Conservation (phyloP, 2,329 filamentous ascomycete species). For the Amylocarpus encephaloides region DNA sequence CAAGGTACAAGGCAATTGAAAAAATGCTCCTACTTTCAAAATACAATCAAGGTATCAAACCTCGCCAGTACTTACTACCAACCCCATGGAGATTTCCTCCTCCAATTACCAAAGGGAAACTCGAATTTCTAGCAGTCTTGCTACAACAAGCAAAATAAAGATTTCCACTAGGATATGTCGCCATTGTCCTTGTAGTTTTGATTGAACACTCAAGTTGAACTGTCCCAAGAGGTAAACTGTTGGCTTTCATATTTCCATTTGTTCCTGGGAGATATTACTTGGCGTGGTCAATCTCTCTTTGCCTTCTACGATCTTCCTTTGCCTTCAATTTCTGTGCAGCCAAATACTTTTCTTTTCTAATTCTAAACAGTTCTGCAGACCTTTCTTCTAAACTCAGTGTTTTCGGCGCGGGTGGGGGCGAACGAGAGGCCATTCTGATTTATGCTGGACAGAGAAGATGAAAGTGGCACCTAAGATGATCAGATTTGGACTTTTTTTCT, state of each 20-base stretch:
- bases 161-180: constrained; percentile 9
- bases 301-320: constrained; percentile 6
- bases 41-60: not conserved
- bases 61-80: not conserved
- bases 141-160: constrained; percentile 1
- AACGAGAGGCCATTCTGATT: not conserved
- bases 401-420: not conserved
- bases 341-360: constrained; percentile 6
- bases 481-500: no score
- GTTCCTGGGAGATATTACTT: not conserved
- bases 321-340: constrained; percentile 5
- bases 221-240: not conserved
- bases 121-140: not conserved
- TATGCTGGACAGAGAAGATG: not conserved
- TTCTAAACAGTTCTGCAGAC: constrained; percentile 2
- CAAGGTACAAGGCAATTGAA: constrained; percentile 37
- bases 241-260: not conserved
- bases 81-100: not conserved
- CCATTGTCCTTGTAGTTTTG: constrained; percentile 11
- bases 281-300: constrained; percentile 8
- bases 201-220: constrained; percentile 9
- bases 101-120: not conserved
- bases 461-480: not conserved
- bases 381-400: constrained; percentile 8
- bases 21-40: not conserved